A percentile compares a stretch with the other conserved stretches of the same genome.
Conservation (phyloP, 371 early-diverging fungal species). For the Mucor indicus region DNA sequence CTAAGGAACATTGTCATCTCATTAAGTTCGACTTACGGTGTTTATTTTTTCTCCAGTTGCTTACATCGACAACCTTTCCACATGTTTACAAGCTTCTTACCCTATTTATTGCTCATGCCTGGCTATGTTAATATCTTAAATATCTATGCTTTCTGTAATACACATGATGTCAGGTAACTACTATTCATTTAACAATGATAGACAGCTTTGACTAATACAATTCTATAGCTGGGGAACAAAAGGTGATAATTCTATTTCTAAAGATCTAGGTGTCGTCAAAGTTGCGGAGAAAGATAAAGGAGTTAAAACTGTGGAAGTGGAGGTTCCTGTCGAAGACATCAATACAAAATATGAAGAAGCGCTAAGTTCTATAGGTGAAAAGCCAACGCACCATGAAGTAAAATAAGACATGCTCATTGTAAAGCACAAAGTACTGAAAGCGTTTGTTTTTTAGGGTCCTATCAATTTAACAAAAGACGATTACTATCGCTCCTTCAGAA, state of each 20-base stretch:
- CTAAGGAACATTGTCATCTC: slow-evolving; percentile 60
- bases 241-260: slow-evolving; percentile 68
- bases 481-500: slow-evolving; percentile 84
- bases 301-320: slow-evolving; percentile 49
- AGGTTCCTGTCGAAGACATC: slow-evolving; percentile 74
- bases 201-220: background rate
- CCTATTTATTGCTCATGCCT: slow-evolving; percentile 60
- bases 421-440: slow-evolving; percentile 27
- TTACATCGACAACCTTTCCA: slow-evolving; percentile 66
- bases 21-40: slow-evolving; percentile 59
- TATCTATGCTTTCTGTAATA: slow-evolving; percentile 74
- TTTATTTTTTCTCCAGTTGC: slow-evolving; percentile 61
- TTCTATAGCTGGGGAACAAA: slow-evolving; percentile 96
- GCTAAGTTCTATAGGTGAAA: slow-evolving; percentile 48
- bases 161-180: slow-evolving; percentile 64
- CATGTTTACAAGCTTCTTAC: slow-evolving; percentile 65
- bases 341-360: slow-evolving; percentile 73
- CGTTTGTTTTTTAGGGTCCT: background rate
- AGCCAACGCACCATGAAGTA: slow-evolving; percentile 9
- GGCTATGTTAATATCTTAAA: slow-evolving; percentile 65
- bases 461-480: slow-evolving; percentile 64
- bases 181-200: background rate
- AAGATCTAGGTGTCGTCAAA: slow-evolving; percentile 61
- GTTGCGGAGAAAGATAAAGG: slow-evolving; percentile 52
- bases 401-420: slow-evolving; percentile 25